A percentile compares a stretch with the other conserved stretches of the same genome.
Evolutionary conservation across 805 yeast species (phyloP).

Genomic region (Ogataea angusta): DNA sequence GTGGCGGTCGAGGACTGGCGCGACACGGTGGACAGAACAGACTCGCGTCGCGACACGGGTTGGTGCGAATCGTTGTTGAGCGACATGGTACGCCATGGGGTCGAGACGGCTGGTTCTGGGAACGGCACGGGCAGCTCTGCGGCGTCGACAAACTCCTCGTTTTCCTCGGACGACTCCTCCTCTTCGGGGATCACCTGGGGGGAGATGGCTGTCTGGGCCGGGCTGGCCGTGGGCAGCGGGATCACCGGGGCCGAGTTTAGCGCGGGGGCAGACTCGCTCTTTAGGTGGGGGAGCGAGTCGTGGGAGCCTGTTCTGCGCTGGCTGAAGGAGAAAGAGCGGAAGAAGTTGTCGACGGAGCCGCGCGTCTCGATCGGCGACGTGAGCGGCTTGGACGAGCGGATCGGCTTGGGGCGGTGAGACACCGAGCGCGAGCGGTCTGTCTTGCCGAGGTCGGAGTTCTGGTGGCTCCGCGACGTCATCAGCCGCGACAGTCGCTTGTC

Average conservation of each 20-base stretch:
- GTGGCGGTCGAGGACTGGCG: conserved; percentile 16
- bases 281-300: conserved; percentile 2
- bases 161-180: conserved; percentile 14
- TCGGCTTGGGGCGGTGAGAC: conserved; percentile 28
- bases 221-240: not conserved
- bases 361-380: conserved; percentile 40
- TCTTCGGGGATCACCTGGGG: conserved; percentile 18
- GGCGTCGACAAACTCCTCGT: conserved; percentile 29
- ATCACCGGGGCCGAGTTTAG: not conserved
- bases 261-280: conserved; percentile 5
- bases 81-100: conserved; percentile 17
- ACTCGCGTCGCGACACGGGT: conserved; percentile 13
- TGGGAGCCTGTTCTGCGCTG: conserved; percentile 23
- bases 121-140: conserved; percentile 20
- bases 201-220: not conserved
- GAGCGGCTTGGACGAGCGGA: conserved; percentile 46
- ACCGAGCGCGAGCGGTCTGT: conserved; percentile 22
- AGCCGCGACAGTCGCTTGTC: conserved; percentile 23
- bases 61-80: conserved; percentile 5
- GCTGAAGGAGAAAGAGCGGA: conserved; percentile 35
- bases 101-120: conserved; percentile 11
- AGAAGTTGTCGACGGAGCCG: conserved; percentile 34
- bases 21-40: conserved; percentile 12
- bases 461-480: conserved; percentile 21
- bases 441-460: conserved; percentile 9